These are phyloP conservation scores for Wickerhamiella sergipiensis DNA, from an alignment of 805 yeast genomes.

Conservation along the genomic window DNA sequence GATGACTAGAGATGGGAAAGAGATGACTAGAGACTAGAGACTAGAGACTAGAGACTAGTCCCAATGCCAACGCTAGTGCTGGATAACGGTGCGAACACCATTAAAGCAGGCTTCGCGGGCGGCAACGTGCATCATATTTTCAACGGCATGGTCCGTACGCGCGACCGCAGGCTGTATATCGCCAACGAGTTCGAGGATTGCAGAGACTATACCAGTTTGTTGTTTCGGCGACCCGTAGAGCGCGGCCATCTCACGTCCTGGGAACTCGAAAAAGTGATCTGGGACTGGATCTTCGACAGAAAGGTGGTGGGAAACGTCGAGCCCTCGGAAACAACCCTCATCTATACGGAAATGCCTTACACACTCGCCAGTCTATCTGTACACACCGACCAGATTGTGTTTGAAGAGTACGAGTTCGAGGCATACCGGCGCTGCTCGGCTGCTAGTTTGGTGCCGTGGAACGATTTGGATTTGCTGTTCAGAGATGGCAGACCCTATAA, in stretches of 20 bases:
- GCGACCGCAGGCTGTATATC: conserved; percentile 57
- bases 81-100: conserved; percentile 81
- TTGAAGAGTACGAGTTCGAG: conserved; percentile 82
- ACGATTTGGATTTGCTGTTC: conserved; percentile 24
- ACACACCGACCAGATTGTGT: conserved; percentile 79
- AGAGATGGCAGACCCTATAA: conserved; percentile 9
- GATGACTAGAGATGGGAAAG: too few relatives aligned
- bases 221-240: conserved; percentile 70
- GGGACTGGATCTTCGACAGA: conserved; percentile 65
- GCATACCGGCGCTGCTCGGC: conserved; percentile 53
- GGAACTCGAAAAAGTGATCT: conserved; percentile 77
- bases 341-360: conserved; percentile 70
- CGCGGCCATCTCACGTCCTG: conserved; percentile 81
- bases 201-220: conserved; percentile 60
- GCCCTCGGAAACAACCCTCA: conserved; percentile 40
- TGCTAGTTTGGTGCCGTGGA: conserved; percentile 42
- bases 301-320: conserved; percentile 17
- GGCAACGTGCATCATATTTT: conserved; percentile 32
- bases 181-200: conserved; percentile 57
- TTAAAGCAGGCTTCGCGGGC: conserved; percentile 47
- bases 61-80: conserved; percentile 38
- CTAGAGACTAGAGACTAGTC: too few relatives aligned
- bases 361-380: conserved; percentile 69
- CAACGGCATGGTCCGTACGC: conserved; percentile 61
- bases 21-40: too few relatives aligned